A percentile compares a stretch with the other conserved stretches of the same genome.
Evolutionary conservation across 768 basidiomycete species (phyloP).

Genomic region (Asterophora lycoperdoides): DNA sequence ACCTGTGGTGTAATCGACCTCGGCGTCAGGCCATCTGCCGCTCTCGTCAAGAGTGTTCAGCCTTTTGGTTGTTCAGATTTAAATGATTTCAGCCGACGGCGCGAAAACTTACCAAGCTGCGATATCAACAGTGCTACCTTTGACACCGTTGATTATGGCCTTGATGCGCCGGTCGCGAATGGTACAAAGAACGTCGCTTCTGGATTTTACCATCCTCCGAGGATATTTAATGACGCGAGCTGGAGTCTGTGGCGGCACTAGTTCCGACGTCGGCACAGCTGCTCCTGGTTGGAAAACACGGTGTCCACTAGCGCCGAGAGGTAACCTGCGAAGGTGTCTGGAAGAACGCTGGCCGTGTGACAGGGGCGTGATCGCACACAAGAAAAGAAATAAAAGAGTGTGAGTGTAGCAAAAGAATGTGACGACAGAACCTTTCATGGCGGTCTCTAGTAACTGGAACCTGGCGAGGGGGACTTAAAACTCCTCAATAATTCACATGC

Average conservation of each 20-base stretch:
- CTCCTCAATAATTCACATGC: too few relatives aligned
- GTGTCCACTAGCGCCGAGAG: not conserved
- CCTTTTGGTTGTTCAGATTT: constrained; percentile 8
- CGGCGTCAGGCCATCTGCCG: constrained; percentile 39
- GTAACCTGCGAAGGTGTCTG: not conserved
- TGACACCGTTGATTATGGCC: constrained; percentile 13
- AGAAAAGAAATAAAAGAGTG: constrained; percentile 15
- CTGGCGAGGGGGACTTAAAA: too few relatives aligned
- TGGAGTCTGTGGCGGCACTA: not conserved
- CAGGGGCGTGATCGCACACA: not conserved
- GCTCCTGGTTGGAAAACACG: not conserved
- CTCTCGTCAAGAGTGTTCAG: constrained; percentile 18
- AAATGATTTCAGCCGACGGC: not conserved
- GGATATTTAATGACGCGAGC: constrained; percentile 2
- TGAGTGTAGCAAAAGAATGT: constrained; percentile 14
- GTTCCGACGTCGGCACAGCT: not conserved
- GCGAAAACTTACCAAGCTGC: constrained; percentile 11
- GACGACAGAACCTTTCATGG: constrained; percentile 12
- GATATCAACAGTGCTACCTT: constrained; percentile 9
- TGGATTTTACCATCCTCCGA: constrained; percentile 30
- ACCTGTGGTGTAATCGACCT: constrained; percentile 48
- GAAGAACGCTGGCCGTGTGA: constrained; percentile 6
- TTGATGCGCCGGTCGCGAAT: constrained; percentile 16
- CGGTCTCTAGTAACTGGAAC: not conserved
- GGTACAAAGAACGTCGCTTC: constrained; percentile 11